phyloP scores from a whole-genome alignment of 305 asterid species.

The Solanum aculeatissimum region DNA sequence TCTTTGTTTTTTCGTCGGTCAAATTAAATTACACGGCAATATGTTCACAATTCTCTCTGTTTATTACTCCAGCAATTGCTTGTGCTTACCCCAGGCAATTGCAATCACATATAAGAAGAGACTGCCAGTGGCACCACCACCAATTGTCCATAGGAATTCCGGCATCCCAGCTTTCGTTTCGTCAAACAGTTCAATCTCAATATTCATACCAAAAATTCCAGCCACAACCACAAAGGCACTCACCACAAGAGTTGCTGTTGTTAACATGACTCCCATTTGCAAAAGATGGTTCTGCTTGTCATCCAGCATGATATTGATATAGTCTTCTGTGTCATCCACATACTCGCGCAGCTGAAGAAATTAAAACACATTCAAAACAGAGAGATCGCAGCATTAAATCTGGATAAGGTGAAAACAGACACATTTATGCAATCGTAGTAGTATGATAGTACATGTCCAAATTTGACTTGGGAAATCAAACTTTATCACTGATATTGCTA shows the following conservation, averaged over 20 bases:
- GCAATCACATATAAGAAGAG: constrained; percentile 65
- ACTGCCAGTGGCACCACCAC: constrained; percentile 57
- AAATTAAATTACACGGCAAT: neutral
- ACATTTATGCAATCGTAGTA: neutral
- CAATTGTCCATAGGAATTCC: constrained; percentile 71
- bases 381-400: neutral
- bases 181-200: constrained; percentile 47
- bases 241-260: constrained; percentile 87
- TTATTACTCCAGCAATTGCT: constrained; percentile 66
- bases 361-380: neutral
- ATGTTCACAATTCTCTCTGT: neutral
- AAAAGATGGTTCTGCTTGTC: constrained; percentile 95
- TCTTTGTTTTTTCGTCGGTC: neutral
- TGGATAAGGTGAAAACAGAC: neutral
- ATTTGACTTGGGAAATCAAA: neutral
- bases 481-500: neutral
- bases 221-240: constrained; percentile 86
- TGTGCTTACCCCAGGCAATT: constrained; percentile 74
- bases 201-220: constrained; percentile 84
- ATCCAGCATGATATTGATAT: constrained; percentile 89
- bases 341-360: constrained; percentile 66
- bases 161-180: constrained; percentile 30
- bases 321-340: constrained; percentile 94
- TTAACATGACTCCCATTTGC: constrained; percentile 94
- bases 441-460: neutral